Evolutionary conservation across 2,329 filamentous ascomycete genomes (phyloP), one percentile per base, ranked within the genome.

Genomic region (Penicillium sp.): DNA sequence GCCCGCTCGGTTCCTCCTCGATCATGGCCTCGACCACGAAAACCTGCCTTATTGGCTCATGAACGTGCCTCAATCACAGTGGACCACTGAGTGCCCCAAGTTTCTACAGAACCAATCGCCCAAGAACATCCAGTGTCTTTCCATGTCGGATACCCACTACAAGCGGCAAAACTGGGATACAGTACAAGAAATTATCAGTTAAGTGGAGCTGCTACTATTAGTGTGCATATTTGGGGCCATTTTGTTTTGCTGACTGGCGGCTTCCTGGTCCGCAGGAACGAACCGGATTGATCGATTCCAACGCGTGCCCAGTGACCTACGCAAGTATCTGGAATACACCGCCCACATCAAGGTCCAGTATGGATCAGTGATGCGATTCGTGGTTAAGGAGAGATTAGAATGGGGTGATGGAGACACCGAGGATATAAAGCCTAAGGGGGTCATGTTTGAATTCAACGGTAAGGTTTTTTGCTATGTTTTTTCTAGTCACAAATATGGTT

Each of bases 231-330:
- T 43, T 37, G 47, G 50, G 45, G 21, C 37, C 37, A 2, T 14
- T 50, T 26, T 21, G n/a, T 43, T 35, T 45, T 27, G 50, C 53
- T 55, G 26, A 58, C 52, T 25, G 43, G n/a, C 35, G 43, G 43
- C 11, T 33, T 21, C 46, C n/a, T 50, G 16, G 13, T 39, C 26
- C 23, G n/a, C 57, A 84, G 83, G 67, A 16, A 78, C 78, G 46
- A 93, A 96, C 76, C 83, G 83, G 9, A 86, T 97, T 46, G 87
- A 91, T 67, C 78, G 79, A 13, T 96, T 98, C 73, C 88, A 89
- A 67, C 86, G 93, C 21, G 76, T 87, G 1, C 92, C 93, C 0
- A 89, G 87, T 3, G 85, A 95, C 53, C 80, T 97, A 57, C 82
- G 91, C n/a, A 83, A 84, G 44, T 98, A 97, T 71, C 82, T 90